Conservation (phyloP, 257 asterid genomes). For the Lavandula angustifolia region DNA sequence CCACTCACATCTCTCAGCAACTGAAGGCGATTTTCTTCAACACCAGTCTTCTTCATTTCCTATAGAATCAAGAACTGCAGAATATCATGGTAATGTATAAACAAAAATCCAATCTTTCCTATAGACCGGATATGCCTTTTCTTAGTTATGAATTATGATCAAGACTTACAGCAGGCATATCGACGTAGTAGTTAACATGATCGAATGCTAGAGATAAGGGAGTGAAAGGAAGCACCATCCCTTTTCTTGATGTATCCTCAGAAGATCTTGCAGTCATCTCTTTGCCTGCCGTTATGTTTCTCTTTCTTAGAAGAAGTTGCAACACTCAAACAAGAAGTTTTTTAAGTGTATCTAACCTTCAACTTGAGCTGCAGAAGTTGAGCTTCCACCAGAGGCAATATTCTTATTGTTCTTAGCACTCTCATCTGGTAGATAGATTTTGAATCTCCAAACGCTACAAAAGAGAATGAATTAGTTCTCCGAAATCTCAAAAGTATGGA, state of each 20-base stretch:
- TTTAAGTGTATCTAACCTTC: slow-evolving; percentile 59
- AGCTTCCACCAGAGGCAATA: slow-evolving; percentile 27
- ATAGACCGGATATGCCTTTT: too few species aligned
- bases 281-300: slow-evolving; percentile 44
- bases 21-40: slow-evolving; percentile 73
- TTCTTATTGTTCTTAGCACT: slow-evolving; percentile 43
- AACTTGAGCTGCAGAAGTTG: slow-evolving; percentile 39
- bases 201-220: slow-evolving; percentile 81
- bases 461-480: slow-evolving; percentile 20
- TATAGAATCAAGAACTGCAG: slow-evolving; percentile 30
- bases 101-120: too few species aligned
- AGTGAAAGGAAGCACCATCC: slow-evolving; percentile 96
- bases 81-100: too few species aligned
- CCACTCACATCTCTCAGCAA: slow-evolving; percentile 76
- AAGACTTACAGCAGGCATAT: slow-evolving; percentile 93
- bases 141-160: too few species aligned
- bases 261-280: slow-evolving; percentile 44
- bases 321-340: too few species aligned
- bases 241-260: slow-evolving; percentile 44
- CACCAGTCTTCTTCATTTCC: slow-evolving; percentile 80
- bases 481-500: slow-evolving; percentile 20
- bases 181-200: slow-evolving; percentile 86
- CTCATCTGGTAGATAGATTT: slow-evolving; percentile 47
- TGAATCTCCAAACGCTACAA: slow-evolving; percentile 76
- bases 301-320: slow-evolving; percentile 14